Conservation (phyloP, 345 rosid species). For the Eucalyptus pumila region DNA sequence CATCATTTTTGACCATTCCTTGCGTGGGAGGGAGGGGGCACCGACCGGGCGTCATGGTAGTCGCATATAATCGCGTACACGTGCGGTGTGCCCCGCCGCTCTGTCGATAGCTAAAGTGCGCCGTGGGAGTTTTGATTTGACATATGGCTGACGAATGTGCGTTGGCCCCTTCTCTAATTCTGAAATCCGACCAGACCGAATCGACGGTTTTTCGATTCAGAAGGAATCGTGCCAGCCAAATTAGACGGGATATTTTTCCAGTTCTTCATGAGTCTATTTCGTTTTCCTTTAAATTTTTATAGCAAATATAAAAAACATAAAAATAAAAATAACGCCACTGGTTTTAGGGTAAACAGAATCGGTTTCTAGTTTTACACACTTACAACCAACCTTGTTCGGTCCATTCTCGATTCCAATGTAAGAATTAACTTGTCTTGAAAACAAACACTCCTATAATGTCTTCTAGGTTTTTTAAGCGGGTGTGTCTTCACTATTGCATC, state of each 20-base stretch:
- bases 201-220: neutral
- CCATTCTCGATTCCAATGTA: rapidly evolving
- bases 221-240: too few relatives aligned
- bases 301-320: too few relatives aligned
- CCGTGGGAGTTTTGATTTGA: neutral
- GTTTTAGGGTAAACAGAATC: too few relatives aligned
- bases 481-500: too few relatives aligned
- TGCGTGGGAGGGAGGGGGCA: neutral
- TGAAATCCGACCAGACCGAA: neutral
- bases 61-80: neutral
- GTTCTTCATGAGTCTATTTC: neutral
- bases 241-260: neutral
- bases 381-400: rapidly evolving
- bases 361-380: neutral
- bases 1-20: neutral
- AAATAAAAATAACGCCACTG: neutral
- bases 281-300: neutral
- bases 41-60: neutral
- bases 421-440: too few relatives aligned
- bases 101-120: neutral
- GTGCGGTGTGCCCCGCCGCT: neutral
- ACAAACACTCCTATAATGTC: neutral
- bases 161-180: neutral
- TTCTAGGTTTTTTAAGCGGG: too few relatives aligned
- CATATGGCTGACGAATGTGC: neutral